Evolutionary conservation across 352 stramenopile species (phyloP), one percentile per base, ranked within the genome.

Genomic region (Phytopythium litorale): DNA sequence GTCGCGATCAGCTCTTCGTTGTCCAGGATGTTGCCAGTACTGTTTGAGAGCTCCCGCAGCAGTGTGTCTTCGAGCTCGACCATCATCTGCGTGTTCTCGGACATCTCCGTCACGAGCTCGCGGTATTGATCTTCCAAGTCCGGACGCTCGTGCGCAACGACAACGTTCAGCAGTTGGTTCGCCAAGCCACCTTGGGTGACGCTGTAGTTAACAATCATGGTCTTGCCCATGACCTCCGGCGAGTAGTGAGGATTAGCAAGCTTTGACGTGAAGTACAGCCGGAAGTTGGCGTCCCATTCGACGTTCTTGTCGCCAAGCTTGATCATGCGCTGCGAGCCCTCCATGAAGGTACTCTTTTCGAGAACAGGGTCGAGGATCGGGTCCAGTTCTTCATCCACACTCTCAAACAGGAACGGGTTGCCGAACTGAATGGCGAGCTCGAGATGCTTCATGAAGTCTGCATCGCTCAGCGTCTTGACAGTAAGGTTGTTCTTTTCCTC

Each of bases 161-260:
- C 94, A 3, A 97, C 89, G 66, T 98, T 97, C 2, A 98, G 66
- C 19, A 98, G 79, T 60, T 98, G 94, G 67, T 98, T 97, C 0
- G 91, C 87, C 4, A 98, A 68, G 0, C 94, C 94, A 37, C 94
- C 79, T 56, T 97, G 87, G 0, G 94, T 98, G 8, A 98, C 94
- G 58, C 85, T 94, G 74, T 98, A 98, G 74, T 98, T 98, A 58
- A 98, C 93, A 49, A 98, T 96, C 91, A 97, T 98, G 0, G 92
- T 98, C 60, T 98, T 98, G 30, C 92, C 89, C 93, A 98, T 98
- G 35, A 98, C 88, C 71, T 98, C 94, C 7, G 94, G 94, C 0
- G 87, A 97, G 68, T 98, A 98, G 66, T 97, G 91, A 32, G 94
- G 94, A 50, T 98, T 98, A 1, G 89, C 89, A 19, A 98, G 76